Base-by-base conservation (phyloP, 345 rosid species). In the Turritis glabra region DNA sequence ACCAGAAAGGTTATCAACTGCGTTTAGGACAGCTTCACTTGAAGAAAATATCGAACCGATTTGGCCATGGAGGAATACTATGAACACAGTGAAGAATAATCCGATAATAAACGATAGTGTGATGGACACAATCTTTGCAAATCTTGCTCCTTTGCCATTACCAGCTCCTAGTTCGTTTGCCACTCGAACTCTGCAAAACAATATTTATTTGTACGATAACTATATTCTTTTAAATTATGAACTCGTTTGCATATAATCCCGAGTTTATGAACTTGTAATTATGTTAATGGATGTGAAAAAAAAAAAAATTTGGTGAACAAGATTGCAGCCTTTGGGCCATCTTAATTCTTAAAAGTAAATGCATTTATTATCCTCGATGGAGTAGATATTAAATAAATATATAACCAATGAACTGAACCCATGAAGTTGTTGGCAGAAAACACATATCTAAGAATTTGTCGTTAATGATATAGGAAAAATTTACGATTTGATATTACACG, bases 21-120 rank as follows among this genome's bases (percentile, higher is more conserved):
- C 97, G 13, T 77, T 11, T 5, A 86, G 76, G 13, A 93, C 86
- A 1, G 83, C 75, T 50, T 76, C 55, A 18, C 98, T 93, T 4
- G 88, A 67, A 21, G 97, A 40, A 73, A 93, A 93, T 4, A 90
- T 82, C 72, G 77, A 75, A 12, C 84, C 92, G 12, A 89, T 14
- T 37, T 84, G 64, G 44, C 82, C 75, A 18, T 82, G 83, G 17
- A 80, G 72, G 0, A 82, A 2, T 72, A 93, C 27, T 17, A 93
- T 69, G 13, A 93, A 26, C 4, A 86, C 19, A 80, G 90, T 87
- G 58, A 89, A 88, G 52, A 47, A 8, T 47, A 47, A 8, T 47
- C 25, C 25, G 7, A 38, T 4, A 1, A 4, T 13, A 2, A 38
- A 38, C 44, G 44, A 38, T 13, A 19, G 8, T 15, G 47, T n/a